Evolutionary conservation across 1,139 yeast species (phyloP).

Genomic region (Debaryomycetaceae sp.): DNA sequence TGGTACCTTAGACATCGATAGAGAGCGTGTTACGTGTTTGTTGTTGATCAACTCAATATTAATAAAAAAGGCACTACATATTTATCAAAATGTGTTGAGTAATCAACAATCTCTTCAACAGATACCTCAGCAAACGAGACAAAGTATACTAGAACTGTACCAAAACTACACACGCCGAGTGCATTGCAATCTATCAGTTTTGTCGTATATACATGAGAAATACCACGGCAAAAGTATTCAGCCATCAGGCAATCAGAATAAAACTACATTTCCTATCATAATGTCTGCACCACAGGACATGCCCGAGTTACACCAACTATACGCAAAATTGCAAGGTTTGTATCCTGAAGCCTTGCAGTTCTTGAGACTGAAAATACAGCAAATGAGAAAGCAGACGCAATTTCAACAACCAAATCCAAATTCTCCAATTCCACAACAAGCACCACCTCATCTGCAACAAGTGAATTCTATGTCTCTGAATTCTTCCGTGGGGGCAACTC

Average conservation of each 20-base stretch:
- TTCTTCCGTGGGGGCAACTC: background rate
- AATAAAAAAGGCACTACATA: constrained; percentile 44
- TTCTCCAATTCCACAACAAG: constrained; percentile 4
- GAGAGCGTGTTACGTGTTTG: constrained; percentile 49
- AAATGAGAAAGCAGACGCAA: constrained; percentile 30
- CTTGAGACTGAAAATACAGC: constrained; percentile 44
- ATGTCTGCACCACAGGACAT: constrained; percentile 54
- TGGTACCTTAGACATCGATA: constrained; percentile 20
- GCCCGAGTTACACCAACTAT: constrained; percentile 50
- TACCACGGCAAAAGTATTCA: constrained; percentile 38
- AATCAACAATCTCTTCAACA: constrained; percentile 36
- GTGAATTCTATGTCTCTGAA: constrained; percentile 3
- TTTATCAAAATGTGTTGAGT: constrained; percentile 34
- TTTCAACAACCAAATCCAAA: constrained; percentile 4
- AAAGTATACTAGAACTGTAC: constrained; percentile 42
- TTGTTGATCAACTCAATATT: constrained; percentile 52
- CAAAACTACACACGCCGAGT: constrained; percentile 51
- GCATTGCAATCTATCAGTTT: constrained; percentile 52
- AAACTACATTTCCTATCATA: constrained; percentile 48
- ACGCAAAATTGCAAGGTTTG: constrained; percentile 46
- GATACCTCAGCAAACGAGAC: constrained; percentile 35
- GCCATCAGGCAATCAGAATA: constrained; percentile 23
- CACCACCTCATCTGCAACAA: constrained; percentile 7
- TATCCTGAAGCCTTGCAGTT: constrained; percentile 56
- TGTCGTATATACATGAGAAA: constrained; percentile 51